These are phyloP conservation scores for Microbotryum saponariae DNA, from an alignment of 1,284 basidiomycete species.

Conservation along the genomic window DNA sequence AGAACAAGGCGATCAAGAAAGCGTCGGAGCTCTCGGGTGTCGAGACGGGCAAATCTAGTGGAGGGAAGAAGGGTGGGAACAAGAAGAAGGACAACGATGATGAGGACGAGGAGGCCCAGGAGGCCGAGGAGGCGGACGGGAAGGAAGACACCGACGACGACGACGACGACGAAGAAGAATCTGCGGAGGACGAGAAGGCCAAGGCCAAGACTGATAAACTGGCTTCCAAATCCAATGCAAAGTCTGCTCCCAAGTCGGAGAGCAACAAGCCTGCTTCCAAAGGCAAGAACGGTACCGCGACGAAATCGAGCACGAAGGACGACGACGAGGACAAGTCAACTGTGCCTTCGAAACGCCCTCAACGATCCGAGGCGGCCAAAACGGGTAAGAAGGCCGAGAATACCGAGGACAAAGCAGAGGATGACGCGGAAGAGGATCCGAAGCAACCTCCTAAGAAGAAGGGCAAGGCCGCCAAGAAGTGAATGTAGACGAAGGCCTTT, in stretches of 20 bases:
- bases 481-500: background rate
- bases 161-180: slow-evolving; percentile 7
- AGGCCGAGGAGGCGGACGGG: slow-evolving; percentile 1
- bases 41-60: no score
- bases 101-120: background rate
- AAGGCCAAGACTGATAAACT: slow-evolving; percentile 12
- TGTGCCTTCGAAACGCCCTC: slow-evolving; percentile 2
- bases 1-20: slow-evolving; percentile 27
- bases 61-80: no score
- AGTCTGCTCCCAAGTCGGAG: background rate
- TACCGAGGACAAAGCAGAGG: slow-evolving; percentile 14
- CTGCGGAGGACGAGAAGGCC: slow-evolving; percentile 18
- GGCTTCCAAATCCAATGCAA: slow-evolving; percentile 9
- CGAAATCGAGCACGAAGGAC: slow-evolving; percentile 9
- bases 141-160: slow-evolving; percentile 4
- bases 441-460: slow-evolving; percentile 18
- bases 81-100: slow-evolving; percentile 9
- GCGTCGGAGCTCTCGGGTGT: slow-evolving; percentile 9
- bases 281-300: slow-evolving; percentile 1
- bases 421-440: slow-evolving; percentile 5
- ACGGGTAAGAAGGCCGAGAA: slow-evolving; percentile 9
- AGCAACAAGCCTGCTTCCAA: slow-evolving; percentile 2
- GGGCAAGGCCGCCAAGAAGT: slow-evolving; percentile 13
- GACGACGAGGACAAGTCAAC: slow-evolving; percentile 3
- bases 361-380: slow-evolving; percentile 4